Base-by-base conservation (phyloP, 2,329 filamentous ascomycete genomes). In the Trichoderma sp. region DNA sequence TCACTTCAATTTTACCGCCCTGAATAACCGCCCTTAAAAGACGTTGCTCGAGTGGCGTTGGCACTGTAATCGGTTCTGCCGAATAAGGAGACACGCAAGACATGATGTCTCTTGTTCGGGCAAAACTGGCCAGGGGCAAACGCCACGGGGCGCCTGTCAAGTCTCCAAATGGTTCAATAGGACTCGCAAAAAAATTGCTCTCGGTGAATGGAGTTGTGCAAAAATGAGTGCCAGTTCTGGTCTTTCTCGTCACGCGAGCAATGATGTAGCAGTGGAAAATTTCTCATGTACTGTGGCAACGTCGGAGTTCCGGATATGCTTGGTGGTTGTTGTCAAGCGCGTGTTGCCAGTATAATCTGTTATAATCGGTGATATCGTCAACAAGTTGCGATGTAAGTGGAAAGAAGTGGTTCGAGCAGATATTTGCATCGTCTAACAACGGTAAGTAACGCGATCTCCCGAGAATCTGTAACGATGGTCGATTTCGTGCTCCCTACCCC, bases 111-210 rank as follows among this genome's bases (percentile, higher is more conserved):
- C 60, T 65, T 4, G 16, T 21, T 65, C 29, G 33, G 60, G 71
- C 71, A 56, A 38, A 33, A 35, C 21, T 24, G 60, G n/a, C 45
- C 41, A 50, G 41, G 71, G 71, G 41, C 71, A 73, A 73, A 73
- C 71, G 71, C 71, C 71, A 73, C 71, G 14, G 18, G 29, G 71
- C 60, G 60, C 29, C 60, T 65, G 71, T 73, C 71, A 73, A 35
- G 27, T 64, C 24, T 21, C 59, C 27, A 29, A 65, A 56, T 38
- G 41, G 60, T 31, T 56, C 29, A 56, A 38, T 38, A 24, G 8
- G 18, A 21, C 29, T 38, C 18, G 59, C 29, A 53, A 11, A 65
- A 65, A 38, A 64, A 6, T 56, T 56, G 60, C n/a, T 65, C 14
- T 35, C 24, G 3, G 7, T n/a, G 14, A 33, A 24, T 62, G n/a